These are phyloP conservation scores for Cetraspora pellucida DNA, from an alignment of 192 early-diverging fungal species.

Conservation along the genomic window DNA sequence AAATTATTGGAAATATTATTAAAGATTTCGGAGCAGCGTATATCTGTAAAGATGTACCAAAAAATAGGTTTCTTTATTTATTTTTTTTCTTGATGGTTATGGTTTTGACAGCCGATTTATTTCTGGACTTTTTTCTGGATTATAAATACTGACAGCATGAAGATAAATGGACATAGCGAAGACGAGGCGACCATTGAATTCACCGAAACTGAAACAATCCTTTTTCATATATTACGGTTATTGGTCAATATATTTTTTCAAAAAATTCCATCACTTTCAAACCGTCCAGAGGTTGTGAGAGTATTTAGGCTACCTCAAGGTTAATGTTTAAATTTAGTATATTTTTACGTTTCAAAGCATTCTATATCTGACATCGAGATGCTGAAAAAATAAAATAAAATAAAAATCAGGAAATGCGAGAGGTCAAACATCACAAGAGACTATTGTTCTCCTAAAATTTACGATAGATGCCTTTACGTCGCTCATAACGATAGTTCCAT, in stretches of 20 bases:
- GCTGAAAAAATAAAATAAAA: conserved; percentile 8
- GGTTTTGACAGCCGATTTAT: not conserved
- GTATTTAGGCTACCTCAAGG: conserved; percentile 14
- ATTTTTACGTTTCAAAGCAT: conserved; percentile 10
- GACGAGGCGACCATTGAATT: not conserved
- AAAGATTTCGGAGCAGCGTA: conserved; percentile 40
- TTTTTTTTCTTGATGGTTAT: not conserved
- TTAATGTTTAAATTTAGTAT: not conserved
- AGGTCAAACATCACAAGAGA: conserved; percentile 34
- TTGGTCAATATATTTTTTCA: conserved; percentile 50
- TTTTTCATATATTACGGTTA: conserved; percentile 48
- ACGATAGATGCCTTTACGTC: conserved; percentile 51
- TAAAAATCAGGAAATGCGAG: conserved; percentile 12
- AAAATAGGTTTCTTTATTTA: not conserved
- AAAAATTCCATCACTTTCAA: conserved; percentile 45
- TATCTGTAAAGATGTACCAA: conserved; percentile 41
- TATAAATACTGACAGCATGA: not conserved
- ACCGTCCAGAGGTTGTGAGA: conserved; percentile 22
- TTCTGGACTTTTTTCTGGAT: not conserved
- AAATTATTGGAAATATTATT: conserved; percentile 54
- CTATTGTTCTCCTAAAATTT: conserved; percentile 38
- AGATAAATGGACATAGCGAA: not conserved
- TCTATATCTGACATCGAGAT: conserved; percentile 17
- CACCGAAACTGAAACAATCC: conserved; percentile 30
- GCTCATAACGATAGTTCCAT: conserved; percentile 47